Percentiles rank a stretch among this genome's conserved stretches.
Conservation (phyloP, 23 red algal genomes). For the Gracilariopsis chorda region DNA sequence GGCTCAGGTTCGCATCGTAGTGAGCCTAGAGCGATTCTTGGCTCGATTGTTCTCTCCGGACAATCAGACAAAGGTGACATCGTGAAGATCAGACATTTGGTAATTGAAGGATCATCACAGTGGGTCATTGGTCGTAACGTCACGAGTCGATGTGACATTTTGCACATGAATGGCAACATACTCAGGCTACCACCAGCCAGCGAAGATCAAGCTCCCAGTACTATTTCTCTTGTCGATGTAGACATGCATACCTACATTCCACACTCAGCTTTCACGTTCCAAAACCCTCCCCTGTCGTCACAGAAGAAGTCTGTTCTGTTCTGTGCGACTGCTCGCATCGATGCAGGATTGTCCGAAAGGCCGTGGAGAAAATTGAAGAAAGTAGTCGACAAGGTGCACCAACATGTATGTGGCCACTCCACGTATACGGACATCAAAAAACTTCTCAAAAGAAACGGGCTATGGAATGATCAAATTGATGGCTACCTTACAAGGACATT, state of each 20-base stretch:
- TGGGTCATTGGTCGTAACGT: slow-evolving; percentile 48
- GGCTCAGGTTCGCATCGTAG: neutral
- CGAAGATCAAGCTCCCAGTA: neutral
- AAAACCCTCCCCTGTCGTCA: neutral
- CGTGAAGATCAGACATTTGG: slow-evolving; percentile 11
- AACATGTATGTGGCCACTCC: slow-evolving; percentile 15
- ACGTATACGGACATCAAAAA: slow-evolving; percentile 11
- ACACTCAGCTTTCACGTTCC: neutral
- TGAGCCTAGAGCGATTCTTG: neutral
- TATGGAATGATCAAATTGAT: slow-evolving; percentile 17
- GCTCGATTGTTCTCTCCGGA: neutral
- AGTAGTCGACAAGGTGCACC: slow-evolving; percentile 9
- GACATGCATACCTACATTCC: slow-evolving; percentile 19
- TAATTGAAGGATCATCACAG: slow-evolving; percentile 38
- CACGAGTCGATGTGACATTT: neutral
- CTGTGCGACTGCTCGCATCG: neutral
- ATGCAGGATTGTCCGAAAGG: neutral
- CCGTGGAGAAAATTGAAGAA: neutral
- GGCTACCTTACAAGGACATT: neutral
- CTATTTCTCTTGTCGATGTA: neutral
- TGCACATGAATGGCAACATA: slow-evolving; percentile 12
- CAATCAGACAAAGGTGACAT: neutral
- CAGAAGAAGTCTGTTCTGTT: neutral
- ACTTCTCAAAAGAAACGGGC: slow-evolving; percentile 15
- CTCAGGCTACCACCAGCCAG: neutral